Evolutionary conservation across 208 protist species (phyloP), one percentile per base, ranked within the genome.

Genomic region (Endotrypanum monterogeii): DNA sequence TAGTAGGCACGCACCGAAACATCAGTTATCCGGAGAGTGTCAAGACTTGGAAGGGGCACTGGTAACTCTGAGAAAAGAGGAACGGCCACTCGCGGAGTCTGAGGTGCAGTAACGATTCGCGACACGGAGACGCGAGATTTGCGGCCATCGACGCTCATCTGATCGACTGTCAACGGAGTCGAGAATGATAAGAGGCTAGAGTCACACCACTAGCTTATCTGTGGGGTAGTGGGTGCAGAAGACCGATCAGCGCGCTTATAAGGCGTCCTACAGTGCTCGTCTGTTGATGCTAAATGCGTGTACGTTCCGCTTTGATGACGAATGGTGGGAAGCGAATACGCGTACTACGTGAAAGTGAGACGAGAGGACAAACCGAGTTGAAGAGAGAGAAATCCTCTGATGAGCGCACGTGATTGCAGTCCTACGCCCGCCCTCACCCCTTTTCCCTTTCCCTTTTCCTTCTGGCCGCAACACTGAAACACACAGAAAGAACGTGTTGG

Each of bases 1-100:
- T 76, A 76, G 66, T 70, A 81, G 25, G 76, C 76, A 23, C 71
- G 76, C 11, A 76, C 66, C 2, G 73, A 41, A 65, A 76, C 55
- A 56, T 81, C 76, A 6, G 76, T 41, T 16, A 55, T 66, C 18
- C 76, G 76, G 8, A 81, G 70, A 39, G 70, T 51, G 30, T 81
- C 76, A 14, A 81, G 66, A 41, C 57, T 76, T 0, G 70, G 71
- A 3, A 81, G 66, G 8, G 63, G 63, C 9, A 81, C 76, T 8
- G 76, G 76, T n/a, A 71, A 61, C 35, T 81, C 76, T 2, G 76
- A 69, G 30, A 81, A 81, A 35, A 73, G 55, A 0, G 37, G 23
- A 41, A 32, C 48, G 3, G 76, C 51, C 8, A 46, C 65, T 9
- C 66, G 66, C 23, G 37, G 2, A 39, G 1, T 55, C 35, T 46